Evolutionary conservation across 257 asterid species (phyloP).

Genomic region (Salvia rosmarinus): DNA sequence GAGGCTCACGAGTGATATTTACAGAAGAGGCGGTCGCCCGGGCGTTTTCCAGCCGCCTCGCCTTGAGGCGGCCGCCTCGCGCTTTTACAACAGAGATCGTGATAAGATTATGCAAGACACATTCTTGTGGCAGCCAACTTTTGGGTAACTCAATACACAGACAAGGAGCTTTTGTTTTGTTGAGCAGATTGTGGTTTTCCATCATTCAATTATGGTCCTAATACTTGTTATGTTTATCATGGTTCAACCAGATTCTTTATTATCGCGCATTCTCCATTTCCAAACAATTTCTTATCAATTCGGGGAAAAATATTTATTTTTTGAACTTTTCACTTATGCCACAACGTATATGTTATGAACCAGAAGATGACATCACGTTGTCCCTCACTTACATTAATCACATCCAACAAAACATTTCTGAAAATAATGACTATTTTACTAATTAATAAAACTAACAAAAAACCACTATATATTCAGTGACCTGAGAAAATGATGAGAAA

Average conservation of each 20-base stretch:
- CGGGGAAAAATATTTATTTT: no score
- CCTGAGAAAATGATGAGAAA: neutral
- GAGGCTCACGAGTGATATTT: no score
- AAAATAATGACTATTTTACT: neutral
- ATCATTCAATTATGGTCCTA: neutral
- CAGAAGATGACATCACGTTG: constrained; percentile 11
- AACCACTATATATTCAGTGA: neutral
- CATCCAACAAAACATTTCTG: constrained; percentile 14
- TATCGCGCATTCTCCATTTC: neutral
- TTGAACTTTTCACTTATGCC: no score
- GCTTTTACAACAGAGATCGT: no score
- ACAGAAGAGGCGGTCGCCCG: no score
- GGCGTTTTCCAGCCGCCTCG: no score
- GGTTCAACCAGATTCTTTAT: neutral
- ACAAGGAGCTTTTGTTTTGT: neutral
- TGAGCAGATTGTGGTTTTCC: neutral
- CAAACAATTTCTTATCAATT: neutral
- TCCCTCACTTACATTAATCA: neutral
- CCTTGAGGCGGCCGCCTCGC: no score
- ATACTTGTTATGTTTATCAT: neutral
- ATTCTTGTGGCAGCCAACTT: neutral
- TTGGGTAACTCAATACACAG: neutral
- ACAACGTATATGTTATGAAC: neutral
- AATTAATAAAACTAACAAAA: neutral
- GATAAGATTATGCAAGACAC: no score